A percentile compares a stretch with the other conserved stretches of the same genome.
phyloP scores from a whole-genome alignment of 306 rosid genomes.

The Astragalus membranaceus region DNA sequence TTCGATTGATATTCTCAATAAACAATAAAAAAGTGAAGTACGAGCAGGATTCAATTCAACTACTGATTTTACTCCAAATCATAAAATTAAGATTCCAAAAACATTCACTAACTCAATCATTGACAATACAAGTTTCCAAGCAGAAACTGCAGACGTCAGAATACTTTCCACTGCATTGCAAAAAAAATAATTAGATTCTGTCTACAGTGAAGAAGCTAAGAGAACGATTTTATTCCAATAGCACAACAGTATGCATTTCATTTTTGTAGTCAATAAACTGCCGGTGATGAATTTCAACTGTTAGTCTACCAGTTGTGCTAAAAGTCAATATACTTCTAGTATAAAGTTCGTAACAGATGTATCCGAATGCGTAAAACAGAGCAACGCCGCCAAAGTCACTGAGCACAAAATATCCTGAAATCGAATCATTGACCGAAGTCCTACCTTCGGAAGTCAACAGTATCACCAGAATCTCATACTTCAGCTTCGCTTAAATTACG shows the following conservation, averaged over 20 bases:
- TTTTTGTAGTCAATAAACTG: neutral
- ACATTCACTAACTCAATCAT: neutral
- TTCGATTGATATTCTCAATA: slow-evolving; percentile 9
- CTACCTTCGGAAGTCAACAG: neutral
- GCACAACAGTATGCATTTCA: neutral
- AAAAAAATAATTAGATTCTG: neutral
- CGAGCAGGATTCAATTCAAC: neutral
- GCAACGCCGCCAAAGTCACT: neutral
- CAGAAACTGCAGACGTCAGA: neutral
- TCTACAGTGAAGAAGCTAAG: neutral
- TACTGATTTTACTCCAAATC: slow-evolving; percentile 1
- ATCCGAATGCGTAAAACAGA: slow-evolving; percentile 2
- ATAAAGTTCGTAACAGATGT: neutral
- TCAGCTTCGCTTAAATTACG: neutral
- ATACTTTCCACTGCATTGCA: neutral
- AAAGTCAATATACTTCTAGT: neutral
- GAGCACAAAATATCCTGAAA: slow-evolving; percentile 2
- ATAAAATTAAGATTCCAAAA: neutral
- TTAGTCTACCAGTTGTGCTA: neutral
- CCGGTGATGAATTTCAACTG: neutral
- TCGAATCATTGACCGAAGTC: neutral
- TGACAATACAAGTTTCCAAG: neutral
- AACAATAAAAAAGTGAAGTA: neutral
- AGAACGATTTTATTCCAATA: too few species aligned
- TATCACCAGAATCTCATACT: neutral